Evolutionary conservation across 2,329 filamentous ascomycete genomes (phyloP), one percentile per base, ranked within the genome.

Genomic region (Lomentospora prolificans): DNA sequence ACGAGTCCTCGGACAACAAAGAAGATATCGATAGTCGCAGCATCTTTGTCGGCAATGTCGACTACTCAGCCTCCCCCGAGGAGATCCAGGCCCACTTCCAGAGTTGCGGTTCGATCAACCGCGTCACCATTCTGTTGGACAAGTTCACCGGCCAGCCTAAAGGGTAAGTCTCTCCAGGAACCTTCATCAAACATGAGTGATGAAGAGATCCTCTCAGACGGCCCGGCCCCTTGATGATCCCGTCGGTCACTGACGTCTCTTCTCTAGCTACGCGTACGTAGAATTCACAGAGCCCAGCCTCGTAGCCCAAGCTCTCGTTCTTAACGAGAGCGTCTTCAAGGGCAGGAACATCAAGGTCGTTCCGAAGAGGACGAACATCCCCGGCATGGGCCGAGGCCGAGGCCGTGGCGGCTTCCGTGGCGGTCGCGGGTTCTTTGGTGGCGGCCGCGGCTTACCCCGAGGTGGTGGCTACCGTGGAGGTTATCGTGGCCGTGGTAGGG

Each of bases 111-210:
- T 90, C 88, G 62, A 99, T 99, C 77, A 99, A 99, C 72, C 87
- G 94, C 59, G 94, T 99, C 58, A 99, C 94, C 1, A 99, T 99
- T 62, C 76, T 99, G 63, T 76, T 99, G 63, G 94, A 99, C 75
- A 99, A 99, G 76, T 97, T 96, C 68, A 96, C 91, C 9, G 94
- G 94, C 61, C 91, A 97, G 77, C 94, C 94, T n/a, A 99, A 99
- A 78, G 94, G 94, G 91, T 96, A 77, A 72, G 86, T 65, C 31
- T 50, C 39, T 4, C 41, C 5, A n/a, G 50, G 10, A 53, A 10
- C 30, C n/a, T n/a, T n/a, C n/a, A n/a, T n/a, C n/a, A n/a, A n/a
- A n/a, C n/a, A n/a, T n/a, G n/a, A n/a, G n/a, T n/a, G n/a, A n/a
- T n/a, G n/a, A n/a, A n/a, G n/a, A n/a, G n/a, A n/a, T n/a, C n/a